Evolutionary conservation across 148 eudicot species (phyloP).

Genomic region (Gaultheria prostrata): DNA sequence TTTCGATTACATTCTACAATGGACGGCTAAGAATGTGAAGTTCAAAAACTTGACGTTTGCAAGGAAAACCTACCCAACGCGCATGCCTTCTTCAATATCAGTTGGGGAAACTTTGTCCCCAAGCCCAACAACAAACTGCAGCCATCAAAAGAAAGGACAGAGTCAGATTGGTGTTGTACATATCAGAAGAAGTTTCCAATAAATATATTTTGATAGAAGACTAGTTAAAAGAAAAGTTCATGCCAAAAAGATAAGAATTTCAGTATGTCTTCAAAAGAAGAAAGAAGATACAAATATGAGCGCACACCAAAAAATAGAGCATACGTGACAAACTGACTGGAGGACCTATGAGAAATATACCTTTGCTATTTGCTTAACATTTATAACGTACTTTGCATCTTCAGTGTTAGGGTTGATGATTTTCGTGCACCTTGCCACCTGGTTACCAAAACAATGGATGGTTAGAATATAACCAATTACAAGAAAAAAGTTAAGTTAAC

Average conservation of each 20-base stretch:
- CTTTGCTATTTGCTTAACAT: constrained; percentile 95
- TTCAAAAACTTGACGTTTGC: background rate
- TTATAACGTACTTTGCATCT: constrained; percentile 91
- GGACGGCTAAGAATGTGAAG: background rate
- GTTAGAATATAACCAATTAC: background rate
- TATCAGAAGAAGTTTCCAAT: background rate
- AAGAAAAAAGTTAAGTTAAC: background rate
- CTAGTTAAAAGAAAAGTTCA: background rate
- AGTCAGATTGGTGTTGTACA: constrained; percentile 17
- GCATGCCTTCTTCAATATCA: constrained; percentile 99
- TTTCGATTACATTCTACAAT: background rate
- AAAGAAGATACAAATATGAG: background rate
- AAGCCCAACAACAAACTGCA: constrained; percentile 98
- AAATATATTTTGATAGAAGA: background rate
- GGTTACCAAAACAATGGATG: constrained; percentile 19
- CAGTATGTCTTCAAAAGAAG: background rate
- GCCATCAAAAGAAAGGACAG: background rate
- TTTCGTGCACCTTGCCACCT: constrained; percentile 99
- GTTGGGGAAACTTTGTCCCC: constrained; percentile 99
- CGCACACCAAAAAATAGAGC: background rate
- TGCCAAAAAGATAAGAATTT: background rate
- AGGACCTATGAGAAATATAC: constrained; percentile 26
- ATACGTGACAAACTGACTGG: background rate
- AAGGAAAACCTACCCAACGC: constrained; percentile 74
- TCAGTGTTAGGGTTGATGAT: constrained; percentile 95